Evolutionary conservation across 1,284 basidiomycete genomes (phyloP).

Genomic region (Puccinia polysora): DNA sequence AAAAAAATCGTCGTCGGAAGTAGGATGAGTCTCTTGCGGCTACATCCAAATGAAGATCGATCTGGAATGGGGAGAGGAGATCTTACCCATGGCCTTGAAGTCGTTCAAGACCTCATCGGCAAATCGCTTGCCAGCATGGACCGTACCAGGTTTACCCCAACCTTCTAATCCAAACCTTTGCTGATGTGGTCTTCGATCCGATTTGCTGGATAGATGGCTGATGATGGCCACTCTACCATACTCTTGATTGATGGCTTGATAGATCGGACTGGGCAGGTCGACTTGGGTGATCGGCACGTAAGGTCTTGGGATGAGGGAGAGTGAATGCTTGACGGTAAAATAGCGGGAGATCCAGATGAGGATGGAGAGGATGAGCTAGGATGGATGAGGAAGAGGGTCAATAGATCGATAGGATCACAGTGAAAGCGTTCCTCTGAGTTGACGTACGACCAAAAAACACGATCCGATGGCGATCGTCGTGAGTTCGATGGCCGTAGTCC

Average conservation of each 20-base stretch:
- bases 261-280: conserved; percentile 2
- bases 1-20: no score
- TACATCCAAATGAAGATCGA: no score
- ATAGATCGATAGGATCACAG: no score
- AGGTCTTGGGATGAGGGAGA: conserved; percentile 3
- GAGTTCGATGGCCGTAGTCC: not conserved
- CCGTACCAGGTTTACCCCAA: conserved; percentile 6
- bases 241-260: conserved; percentile 27
- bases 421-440: no score
- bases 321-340: not conserved
- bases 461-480: conserved; percentile 1
- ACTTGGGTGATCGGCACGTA: conserved; percentile 1
- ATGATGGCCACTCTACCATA: conserved; percentile 5
- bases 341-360: conserved; percentile 1
- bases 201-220: not conserved
- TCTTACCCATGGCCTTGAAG: not conserved
- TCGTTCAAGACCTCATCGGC: not conserved
- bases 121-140: not conserved
- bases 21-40: no score
- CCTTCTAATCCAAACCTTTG: not conserved
- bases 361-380: conserved; percentile 8
- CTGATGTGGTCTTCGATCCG: not conserved
- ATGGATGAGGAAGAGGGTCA: not conserved
- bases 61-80: no score
- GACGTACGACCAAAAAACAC: conserved; percentile 1